These are phyloP conservation scores for Thymus quinquecostatus DNA, from an alignment of 257 asterid genomes.

Conservation along the genomic window DNA sequence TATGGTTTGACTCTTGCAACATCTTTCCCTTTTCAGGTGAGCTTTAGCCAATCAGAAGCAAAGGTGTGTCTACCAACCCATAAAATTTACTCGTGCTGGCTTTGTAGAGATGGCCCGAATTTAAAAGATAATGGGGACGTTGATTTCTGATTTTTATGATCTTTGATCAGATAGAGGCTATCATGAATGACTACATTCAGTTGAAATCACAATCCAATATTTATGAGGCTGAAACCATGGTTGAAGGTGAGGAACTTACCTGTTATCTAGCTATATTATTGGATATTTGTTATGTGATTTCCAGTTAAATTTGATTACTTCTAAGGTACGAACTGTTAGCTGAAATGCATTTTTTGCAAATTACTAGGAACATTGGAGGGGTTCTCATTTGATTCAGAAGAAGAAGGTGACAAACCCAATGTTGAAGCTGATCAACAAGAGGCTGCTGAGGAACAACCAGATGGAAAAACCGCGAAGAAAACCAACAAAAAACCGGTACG, in stretches of 20 bases:
- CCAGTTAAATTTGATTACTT: constrained; percentile 13
- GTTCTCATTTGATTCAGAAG: constrained; percentile 86
- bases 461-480: constrained; percentile 58
- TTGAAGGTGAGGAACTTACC: constrained; percentile 64
- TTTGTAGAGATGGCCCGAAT: constrained; percentile 10
- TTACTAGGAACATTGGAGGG: constrained; percentile 84
- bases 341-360: constrained; percentile 33
- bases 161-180: constrained; percentile 78
- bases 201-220: constrained; percentile 76
- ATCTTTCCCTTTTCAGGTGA: constrained; percentile 58
- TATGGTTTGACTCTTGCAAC: constrained; percentile 6
- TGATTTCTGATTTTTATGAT: constrained; percentile 26
- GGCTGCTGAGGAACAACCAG: constrained; percentile 57
- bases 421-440: constrained; percentile 56
- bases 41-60: constrained; percentile 94
- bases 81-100: constrained; percentile 10
- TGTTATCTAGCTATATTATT: constrained; percentile 15
- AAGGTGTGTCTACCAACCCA: constrained; percentile 58
- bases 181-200: constrained; percentile 88
- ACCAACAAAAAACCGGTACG: constrained; percentile 64
- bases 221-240: constrained; percentile 85
- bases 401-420: constrained; percentile 66
- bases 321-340: constrained; percentile 4
- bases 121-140: not conserved
- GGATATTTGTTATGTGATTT: constrained; percentile 9